A percentile compares a stretch with the other conserved stretches of the same genome.
phyloP scores from a whole-genome alignment of 208 protist genomes.

The Histomonas meleagridis region DNA sequence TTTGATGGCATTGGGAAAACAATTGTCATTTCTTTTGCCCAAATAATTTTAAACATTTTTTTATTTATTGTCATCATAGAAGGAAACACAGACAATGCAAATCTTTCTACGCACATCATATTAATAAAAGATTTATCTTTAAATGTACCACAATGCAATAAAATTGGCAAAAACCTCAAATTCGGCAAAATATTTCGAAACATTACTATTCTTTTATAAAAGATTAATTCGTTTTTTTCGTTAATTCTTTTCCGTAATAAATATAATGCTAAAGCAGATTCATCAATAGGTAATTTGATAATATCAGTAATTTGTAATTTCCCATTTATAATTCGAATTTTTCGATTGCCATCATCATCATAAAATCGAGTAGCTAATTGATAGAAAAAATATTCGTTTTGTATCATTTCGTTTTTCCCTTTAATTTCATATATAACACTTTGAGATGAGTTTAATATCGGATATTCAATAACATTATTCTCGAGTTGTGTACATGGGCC shows the following conservation, averaged over 20 bases:
- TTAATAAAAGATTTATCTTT: neutral
- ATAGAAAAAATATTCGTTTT: neutral
- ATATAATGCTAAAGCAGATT: neutral
- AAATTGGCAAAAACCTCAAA: neutral
- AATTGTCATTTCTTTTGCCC: neutral
- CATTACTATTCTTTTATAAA: neutral
- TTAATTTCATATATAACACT: neutral
- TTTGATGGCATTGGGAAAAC: neutral
- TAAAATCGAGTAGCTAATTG: neutral
- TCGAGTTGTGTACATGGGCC: neutral
- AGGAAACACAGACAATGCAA: neutral
- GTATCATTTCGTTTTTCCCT: no score
- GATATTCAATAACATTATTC: neutral
- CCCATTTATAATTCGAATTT: neutral
- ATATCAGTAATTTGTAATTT: neutral
- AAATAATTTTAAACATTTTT: neutral
- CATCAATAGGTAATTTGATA: neutral
- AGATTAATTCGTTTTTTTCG: neutral
- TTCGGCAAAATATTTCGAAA: neutral
- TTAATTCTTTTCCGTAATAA: neutral
- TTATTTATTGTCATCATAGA: neutral
- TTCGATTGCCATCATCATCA: neutral
- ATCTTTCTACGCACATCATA: neutral
- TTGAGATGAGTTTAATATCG: neutral
- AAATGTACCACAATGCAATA: neutral